Evolutionary conservation across 208 protist genomes (phyloP).

Genomic region (Angomonas deanei): DNA sequence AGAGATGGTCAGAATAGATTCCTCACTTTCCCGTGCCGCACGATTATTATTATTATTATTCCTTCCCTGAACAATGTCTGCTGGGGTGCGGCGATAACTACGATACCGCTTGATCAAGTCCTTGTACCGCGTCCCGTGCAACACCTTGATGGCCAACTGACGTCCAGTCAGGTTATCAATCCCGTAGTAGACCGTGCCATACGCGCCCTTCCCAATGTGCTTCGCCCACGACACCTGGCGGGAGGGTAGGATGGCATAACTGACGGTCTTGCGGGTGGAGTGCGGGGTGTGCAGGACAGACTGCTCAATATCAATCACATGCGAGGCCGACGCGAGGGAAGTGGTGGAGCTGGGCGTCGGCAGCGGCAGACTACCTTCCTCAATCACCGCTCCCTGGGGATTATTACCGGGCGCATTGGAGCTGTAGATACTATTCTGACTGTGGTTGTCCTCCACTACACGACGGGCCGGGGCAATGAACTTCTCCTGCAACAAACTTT

Average conservation of each 20-base stretch:
- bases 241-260: constrained; percentile 35
- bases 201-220: constrained; percentile 50
- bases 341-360: background rate
- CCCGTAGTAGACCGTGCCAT: constrained; percentile 57
- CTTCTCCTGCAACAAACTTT: too few relatives aligned
- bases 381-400: too few relatives aligned
- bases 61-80: too few relatives aligned
- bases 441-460: too few relatives aligned
- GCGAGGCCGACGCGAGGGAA: too few relatives aligned
- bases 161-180: constrained; percentile 55
- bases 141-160: constrained; percentile 69
- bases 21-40: too few relatives aligned
- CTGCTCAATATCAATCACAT: background rate
- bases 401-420: too few relatives aligned
- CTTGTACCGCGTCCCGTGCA: constrained; percentile 30
- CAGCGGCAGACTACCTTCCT: too few relatives aligned
- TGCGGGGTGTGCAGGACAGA: background rate
- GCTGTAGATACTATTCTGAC: too few relatives aligned
- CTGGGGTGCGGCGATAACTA: too few relatives aligned
- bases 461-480: too few relatives aligned
- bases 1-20: constrained; percentile 19
- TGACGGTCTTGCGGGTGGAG: constrained; percentile 3
- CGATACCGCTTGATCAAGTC: background rate
- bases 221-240: constrained; percentile 54
- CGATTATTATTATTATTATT: too few relatives aligned